phyloP scores from a whole-genome alignment of 2,329 filamentous ascomycete genomes.

The Hypoxylon sp. region DNA sequence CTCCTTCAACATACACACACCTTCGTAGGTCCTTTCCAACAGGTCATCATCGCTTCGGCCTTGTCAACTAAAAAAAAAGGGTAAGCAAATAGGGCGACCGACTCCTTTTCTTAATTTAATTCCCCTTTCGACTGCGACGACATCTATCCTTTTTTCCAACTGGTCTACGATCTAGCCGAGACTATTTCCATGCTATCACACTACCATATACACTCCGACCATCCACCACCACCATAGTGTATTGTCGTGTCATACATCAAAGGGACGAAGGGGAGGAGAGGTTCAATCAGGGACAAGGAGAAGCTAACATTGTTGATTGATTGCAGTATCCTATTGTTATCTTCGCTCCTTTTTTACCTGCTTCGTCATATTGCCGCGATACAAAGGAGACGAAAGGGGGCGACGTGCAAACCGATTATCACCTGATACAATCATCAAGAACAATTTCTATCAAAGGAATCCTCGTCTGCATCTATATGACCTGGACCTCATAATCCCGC shows the following conservation, averaged over 20 bases:
- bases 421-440: conserved; percentile 13
- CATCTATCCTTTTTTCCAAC: no score
- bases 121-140: no score
- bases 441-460: conserved; percentile 30
- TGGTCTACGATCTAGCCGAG: conserved; percentile 1
- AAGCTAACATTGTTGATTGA: conserved; percentile 29
- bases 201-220: neutral
- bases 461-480: conserved; percentile 27
- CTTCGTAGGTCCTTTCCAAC: conserved; percentile 23
- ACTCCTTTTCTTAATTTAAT: no score
- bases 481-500: conserved; percentile 15
- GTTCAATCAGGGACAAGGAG: conserved; percentile 21
- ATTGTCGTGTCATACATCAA: no score
- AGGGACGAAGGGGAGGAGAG: conserved; percentile 8
- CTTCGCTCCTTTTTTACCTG: conserved; percentile 23
- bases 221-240: no score
- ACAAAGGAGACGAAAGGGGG: conserved; percentile 20
- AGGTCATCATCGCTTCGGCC: conserved; percentile 27
- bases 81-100: no score
- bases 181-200: conserved; percentile 1
- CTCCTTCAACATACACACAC: conserved; percentile 12
- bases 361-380: conserved; percentile 7
- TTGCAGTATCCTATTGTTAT: conserved; percentile 37
- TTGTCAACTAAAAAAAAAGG: conserved; percentile 22
- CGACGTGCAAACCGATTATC: conserved; percentile 14